Base-by-base conservation (phyloP, 176 grass and related monocot species). In the Luzula sylvatica region DNA sequence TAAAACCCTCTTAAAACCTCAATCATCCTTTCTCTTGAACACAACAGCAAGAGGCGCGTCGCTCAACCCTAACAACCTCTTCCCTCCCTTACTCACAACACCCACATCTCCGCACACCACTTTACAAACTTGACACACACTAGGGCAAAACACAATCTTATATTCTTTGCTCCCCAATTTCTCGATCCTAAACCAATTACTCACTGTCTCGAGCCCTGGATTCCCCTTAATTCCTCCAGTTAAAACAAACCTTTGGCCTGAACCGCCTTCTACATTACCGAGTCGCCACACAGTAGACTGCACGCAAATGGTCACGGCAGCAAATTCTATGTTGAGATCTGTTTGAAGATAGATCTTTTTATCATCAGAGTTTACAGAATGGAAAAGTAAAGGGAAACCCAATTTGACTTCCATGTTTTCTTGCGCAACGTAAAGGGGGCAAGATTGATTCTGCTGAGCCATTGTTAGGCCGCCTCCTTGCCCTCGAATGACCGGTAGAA, bases 341-440 rank as follows among this genome's bases (percentile, higher is more conserved):
- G 24, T 47, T 8, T 52, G 59, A 24, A 77, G 50, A 26, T 46
- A 64, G 16, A 87, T 19, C 40, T 38, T 13, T 11, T 11, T 20
- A 67, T 58, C 42, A 0, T 61, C 4, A 7, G 55, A 2, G 29
- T 64, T 64, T 49, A 9, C 15, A 20, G 68, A 5, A 55, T 27
- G 64, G 68, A 64, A 56, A 11, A 50, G 77, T 65, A 78, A 69
- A 30, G 78, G 72, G 2, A 66, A 0, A 3, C 78, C 78, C 8
- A 4, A 9, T 14, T 67, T 32, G 27, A 22, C 45, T 35, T 69
- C 73, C 47, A 30, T 17, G 12, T 70, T 12, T 7, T 66, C 73
- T 60, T 82, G 78, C 53, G 64, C 58, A 7, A 87, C 83, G 44
- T 52, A 66, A 12, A 71, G 83, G 9, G 83, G 83, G 69, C 78